phyloP scores from a whole-genome alignment of 148 eudicot species.

The Silene uniflora region DNA sequence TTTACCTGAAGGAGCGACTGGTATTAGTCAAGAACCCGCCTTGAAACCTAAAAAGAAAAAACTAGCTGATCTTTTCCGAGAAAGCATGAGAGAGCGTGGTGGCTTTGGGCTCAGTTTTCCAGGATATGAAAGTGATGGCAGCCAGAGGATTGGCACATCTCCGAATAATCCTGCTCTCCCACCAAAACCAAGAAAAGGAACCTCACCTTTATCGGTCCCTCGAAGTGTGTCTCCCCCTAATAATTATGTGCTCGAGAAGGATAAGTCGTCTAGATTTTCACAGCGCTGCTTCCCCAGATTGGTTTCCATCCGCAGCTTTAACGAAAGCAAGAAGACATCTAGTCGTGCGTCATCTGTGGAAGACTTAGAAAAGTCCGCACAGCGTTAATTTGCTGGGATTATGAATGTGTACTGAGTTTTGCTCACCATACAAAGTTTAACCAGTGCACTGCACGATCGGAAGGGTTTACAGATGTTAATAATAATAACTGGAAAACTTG shows the following conservation, averaged over 20 bases:
- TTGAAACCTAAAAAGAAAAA: slow-evolving; percentile 36
- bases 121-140: slow-evolving; percentile 17
- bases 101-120: slow-evolving; percentile 12
- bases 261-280: slow-evolving; percentile 26
- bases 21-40: slow-evolving; percentile 23
- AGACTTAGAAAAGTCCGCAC: slow-evolving; percentile 12
- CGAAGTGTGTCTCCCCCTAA: slow-evolving; percentile 26
- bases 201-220: slow-evolving; percentile 30
- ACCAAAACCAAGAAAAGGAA: slow-evolving; percentile 28
- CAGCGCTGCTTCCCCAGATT: slow-evolving; percentile 65
- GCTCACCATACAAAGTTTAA: background rate
- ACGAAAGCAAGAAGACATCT: slow-evolving; percentile 38
- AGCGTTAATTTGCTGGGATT: background rate
- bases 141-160: slow-evolving; percentile 13
- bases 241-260: slow-evolving; percentile 23
- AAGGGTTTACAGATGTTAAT: slow-evolving; percentile 3
- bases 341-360: slow-evolving; percentile 28
- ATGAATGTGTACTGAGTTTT: background rate
- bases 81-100: slow-evolving; percentile 43
- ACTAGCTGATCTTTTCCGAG: slow-evolving; percentile 59
- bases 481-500: background rate
- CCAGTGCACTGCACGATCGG: slow-evolving; percentile 14
- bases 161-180: slow-evolving; percentile 14
- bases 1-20: slow-evolving; percentile 3
- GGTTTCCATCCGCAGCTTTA: slow-evolving; percentile 43